These are phyloP conservation scores for Colletotrichum siamense DNA, from an alignment of 2,329 filamentous ascomycete species.

Conservation along the genomic window DNA sequence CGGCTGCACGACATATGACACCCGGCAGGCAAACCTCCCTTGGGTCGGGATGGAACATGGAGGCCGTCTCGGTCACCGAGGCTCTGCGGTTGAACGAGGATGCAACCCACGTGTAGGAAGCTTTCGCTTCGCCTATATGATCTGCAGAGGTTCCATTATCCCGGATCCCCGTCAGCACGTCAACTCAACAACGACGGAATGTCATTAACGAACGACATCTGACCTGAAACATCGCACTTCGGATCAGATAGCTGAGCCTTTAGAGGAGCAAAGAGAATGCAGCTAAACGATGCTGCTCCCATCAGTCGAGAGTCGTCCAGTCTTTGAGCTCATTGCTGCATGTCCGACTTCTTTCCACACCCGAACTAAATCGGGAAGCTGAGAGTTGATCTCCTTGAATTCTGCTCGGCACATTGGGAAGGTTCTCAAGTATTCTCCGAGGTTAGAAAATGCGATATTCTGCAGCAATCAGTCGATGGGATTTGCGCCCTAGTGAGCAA, in stretches of 20 bases:
- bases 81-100: background rate
- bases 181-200: background rate
- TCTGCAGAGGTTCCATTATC: background rate
- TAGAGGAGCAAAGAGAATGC: background rate
- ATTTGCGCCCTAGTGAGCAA: too few relatives aligned
- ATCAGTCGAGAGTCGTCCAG: background rate
- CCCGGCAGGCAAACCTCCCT: background rate
- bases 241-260: background rate
- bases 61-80: background rate
- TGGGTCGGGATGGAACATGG: background rate
- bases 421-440: background rate
- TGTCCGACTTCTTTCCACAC: background rate
- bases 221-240: background rate
- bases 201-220: background rate
- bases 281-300: background rate
- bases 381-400: background rate
- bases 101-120: background rate
- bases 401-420: background rate
- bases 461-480: fast-evolving
- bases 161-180: background rate
- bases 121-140: background rate
- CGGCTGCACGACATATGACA: background rate
- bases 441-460: background rate
- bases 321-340: background rate
- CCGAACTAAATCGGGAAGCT: background rate